Conservation (phyloP, 2,329 filamentous ascomycete genomes). For the Neonectria neomacrospora region DNA sequence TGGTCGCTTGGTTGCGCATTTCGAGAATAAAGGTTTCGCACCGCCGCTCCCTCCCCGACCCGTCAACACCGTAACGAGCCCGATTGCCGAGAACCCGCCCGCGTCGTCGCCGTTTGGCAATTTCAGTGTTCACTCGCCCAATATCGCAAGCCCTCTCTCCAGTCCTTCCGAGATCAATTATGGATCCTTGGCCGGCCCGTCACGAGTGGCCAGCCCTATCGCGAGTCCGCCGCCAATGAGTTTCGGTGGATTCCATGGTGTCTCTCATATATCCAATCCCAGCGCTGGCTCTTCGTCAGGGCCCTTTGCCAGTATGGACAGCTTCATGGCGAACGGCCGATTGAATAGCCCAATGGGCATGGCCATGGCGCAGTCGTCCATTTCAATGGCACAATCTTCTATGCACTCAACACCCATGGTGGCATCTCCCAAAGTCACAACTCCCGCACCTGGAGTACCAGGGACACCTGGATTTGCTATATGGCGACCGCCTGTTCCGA, state of each 20-base stretch:
- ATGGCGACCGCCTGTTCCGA: constrained; percentile 51
- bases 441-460: constrained; percentile 37
- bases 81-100: constrained; percentile 42
- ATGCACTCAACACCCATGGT: constrained; percentile 41
- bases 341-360: constrained; percentile 44
- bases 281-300: constrained; percentile 41
- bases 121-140: constrained; percentile 45
- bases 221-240: constrained; percentile 45
- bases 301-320: constrained; percentile 49
- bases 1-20: constrained; percentile 54
- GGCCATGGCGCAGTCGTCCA: constrained; percentile 31
- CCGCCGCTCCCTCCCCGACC: constrained; percentile 52
- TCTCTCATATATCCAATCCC: constrained; percentile 45
- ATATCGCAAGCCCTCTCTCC: constrained; percentile 48
- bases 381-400: constrained; percentile 38
- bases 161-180: constrained; percentile 49
- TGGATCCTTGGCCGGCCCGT: constrained; percentile 45
- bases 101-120: constrained; percentile 48
- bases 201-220: constrained; percentile 48
- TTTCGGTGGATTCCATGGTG: constrained; percentile 49
- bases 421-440: constrained; percentile 35
- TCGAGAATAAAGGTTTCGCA: constrained; percentile 53
- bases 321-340: constrained; percentile 47
- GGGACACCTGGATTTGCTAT: constrained; percentile 53
- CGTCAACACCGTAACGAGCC: constrained; percentile 43